Evolutionary conservation across 345 rosid species (phyloP).

Genomic region (Cardiospermum halicacabum): DNA sequence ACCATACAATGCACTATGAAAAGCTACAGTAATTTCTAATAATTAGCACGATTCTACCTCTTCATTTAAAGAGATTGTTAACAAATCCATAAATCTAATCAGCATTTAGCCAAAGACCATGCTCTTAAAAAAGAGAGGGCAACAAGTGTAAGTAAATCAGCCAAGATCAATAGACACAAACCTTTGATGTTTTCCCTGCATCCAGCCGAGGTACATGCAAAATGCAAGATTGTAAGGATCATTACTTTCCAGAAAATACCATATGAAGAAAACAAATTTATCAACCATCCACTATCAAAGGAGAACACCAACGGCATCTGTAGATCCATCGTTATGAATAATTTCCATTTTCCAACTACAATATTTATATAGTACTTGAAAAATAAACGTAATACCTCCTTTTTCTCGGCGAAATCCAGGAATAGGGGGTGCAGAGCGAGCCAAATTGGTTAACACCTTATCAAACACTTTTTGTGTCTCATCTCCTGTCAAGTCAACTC

Average conservation of each 20-base stretch:
- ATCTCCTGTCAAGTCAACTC: conserved; percentile 52
- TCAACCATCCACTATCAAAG: not conserved
- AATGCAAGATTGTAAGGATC: conserved; percentile 22
- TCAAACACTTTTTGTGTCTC: conserved; percentile 47
- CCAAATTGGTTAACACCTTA: conserved; percentile 45
- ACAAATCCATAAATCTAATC: conserved; percentile 1
- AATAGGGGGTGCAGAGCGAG: conserved; percentile 53
- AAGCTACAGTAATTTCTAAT: not conserved
- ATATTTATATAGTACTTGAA: not conserved
- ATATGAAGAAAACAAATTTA: conserved; percentile 9
- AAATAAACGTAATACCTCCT: conserved; percentile 44
- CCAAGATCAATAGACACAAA: conserved; percentile 16
- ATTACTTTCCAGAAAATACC: conserved; percentile 10
- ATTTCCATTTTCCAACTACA: not conserved
- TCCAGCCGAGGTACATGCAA: conserved; percentile 23
- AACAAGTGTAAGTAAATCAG: not conserved
- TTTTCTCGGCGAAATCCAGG: conserved; percentile 61
- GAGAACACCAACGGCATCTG: not conserved
- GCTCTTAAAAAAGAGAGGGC: not conserved
- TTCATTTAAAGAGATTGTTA: not conserved
- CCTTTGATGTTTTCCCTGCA: conserved; percentile 65
- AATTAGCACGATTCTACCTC: not conserved
- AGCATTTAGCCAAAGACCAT: not conserved
- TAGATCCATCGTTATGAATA: not conserved
- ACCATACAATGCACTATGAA: no score